phyloP scores from a whole-genome alignment of 768 basidiomycete genomes.

The Hebeloma cylindrosporum region DNA sequence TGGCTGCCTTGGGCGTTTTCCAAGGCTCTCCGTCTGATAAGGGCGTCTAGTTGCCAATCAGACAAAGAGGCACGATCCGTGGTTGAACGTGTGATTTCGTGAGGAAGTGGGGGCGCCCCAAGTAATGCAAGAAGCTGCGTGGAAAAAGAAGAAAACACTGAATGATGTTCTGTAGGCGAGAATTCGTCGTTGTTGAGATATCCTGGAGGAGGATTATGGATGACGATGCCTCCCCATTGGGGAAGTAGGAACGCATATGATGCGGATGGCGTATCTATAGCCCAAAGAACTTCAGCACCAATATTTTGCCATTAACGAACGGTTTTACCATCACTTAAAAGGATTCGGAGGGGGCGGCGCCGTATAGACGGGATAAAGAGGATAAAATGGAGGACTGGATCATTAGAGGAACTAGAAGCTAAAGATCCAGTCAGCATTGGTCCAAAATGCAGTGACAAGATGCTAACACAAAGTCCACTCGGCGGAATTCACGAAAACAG shows the following conservation, averaged over 20 bases:
- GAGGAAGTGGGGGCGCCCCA: conserved; percentile 68
- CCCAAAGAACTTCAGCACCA: conserved; percentile 11
- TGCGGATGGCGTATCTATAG: conserved; percentile 44
- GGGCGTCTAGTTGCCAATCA: conserved; percentile 80
- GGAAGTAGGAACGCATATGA: conserved; percentile 83
- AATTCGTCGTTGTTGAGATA: conserved; percentile 34
- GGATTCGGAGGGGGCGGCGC: conserved; percentile 71
- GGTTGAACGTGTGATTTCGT: conserved; percentile 34
- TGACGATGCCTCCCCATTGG: conserved; percentile 89
- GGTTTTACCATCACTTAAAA: conserved; percentile 49
- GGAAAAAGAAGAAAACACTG: conserved; percentile 63
- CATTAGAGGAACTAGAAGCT: conserved; percentile 93
- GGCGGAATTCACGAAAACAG: conserved; percentile 93
- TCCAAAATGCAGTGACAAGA: background rate
- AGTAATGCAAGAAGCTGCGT: conserved; percentile 78
- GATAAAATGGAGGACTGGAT: conserved; percentile 92
- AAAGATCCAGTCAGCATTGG: conserved; percentile 10
- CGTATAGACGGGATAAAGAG: conserved; percentile 76
- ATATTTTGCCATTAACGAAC: conserved; percentile 2
- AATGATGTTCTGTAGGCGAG: conserved; percentile 44
- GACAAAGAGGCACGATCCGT: conserved; percentile 37
- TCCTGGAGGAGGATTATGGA: conserved; percentile 60
- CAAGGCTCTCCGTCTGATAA: conserved; percentile 65
- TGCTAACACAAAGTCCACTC: conserved; percentile 88
- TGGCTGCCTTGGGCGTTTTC: conserved; percentile 69